A percentile compares a stretch with the other conserved stretches of the same genome.
These are phyloP conservation scores for Plasmodium vivax DNA, from an alignment of 169 alveolate species.

Conservation along the genomic window DNA sequence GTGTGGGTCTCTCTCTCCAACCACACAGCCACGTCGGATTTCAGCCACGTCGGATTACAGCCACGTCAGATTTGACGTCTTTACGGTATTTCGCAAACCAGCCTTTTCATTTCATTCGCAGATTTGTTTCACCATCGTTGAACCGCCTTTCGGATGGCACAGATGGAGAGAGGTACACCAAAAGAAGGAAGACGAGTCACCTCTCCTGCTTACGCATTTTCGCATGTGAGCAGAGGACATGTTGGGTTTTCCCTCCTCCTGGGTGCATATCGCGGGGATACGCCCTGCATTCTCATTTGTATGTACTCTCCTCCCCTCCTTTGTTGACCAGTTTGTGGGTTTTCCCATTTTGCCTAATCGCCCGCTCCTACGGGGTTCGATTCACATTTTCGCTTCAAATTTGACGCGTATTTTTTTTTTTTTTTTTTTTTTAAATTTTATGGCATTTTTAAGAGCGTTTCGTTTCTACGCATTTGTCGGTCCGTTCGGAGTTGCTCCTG, in stretches of 20 bases:
- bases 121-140: background rate
- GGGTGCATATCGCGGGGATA: background rate
- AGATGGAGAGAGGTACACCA: background rate
- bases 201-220: background rate
- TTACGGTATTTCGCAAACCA: background rate
- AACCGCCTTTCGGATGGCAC: background rate
- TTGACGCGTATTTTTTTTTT: background rate
- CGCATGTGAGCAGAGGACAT: background rate
- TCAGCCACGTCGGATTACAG: background rate
- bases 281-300: background rate
- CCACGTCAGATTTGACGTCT: background rate
- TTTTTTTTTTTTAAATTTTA: background rate
- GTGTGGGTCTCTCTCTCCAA: background rate
- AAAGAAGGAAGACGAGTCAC: background rate
- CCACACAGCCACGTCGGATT: background rate
- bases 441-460: background rate
- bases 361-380: background rate
- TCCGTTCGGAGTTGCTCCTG: background rate
- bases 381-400: background rate
- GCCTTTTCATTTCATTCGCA: background rate
- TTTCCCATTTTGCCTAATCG: background rate
- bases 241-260: background rate
- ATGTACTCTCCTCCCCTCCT: background rate
- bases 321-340: background rate
- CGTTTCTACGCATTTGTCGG: background rate